Evolutionary conservation across 441 rosid genomes (phyloP).

Genomic region (Eutrema salsugineum): DNA sequence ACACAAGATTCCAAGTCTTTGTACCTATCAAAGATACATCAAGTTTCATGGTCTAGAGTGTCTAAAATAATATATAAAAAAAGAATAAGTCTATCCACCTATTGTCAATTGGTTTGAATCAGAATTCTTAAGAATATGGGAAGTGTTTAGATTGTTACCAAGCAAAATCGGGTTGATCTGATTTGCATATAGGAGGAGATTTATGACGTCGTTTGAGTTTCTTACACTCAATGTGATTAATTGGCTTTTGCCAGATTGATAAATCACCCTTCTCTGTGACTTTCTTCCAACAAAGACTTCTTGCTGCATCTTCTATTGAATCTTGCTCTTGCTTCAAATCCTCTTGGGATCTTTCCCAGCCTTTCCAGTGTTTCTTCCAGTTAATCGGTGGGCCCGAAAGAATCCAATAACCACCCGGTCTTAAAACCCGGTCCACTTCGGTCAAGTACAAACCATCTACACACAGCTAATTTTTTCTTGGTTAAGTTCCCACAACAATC

Average conservation of each 20-base stretch:
- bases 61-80: no score
- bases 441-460: constrained; percentile 79
- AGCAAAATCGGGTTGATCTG: constrained; percentile 62
- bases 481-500: not conserved
- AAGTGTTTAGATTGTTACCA: constrained; percentile 47
- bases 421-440: constrained; percentile 83
- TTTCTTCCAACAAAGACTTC: constrained; percentile 87
- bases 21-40: constrained; percentile 45
- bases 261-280: constrained; percentile 72
- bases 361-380: constrained; percentile 91
- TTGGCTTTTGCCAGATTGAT: constrained; percentile 74
- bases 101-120: no score
- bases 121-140: no score
- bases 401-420: constrained; percentile 97
- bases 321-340: constrained; percentile 87
- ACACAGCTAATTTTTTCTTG: not conserved
- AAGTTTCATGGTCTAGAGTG: not conserved
- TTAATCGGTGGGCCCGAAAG: constrained; percentile 90
- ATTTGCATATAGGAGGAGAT: constrained; percentile 70
- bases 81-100: not conserved
- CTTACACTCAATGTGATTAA: constrained; percentile 70
- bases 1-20: constrained; percentile 76
- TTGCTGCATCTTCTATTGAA: constrained; percentile 71
- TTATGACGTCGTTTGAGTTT: constrained; percentile 43
- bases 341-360: constrained; percentile 83